Conservation (phyloP, 2,329 filamentous ascomycete genomes). For the Xylaria arbuscula region DNA sequence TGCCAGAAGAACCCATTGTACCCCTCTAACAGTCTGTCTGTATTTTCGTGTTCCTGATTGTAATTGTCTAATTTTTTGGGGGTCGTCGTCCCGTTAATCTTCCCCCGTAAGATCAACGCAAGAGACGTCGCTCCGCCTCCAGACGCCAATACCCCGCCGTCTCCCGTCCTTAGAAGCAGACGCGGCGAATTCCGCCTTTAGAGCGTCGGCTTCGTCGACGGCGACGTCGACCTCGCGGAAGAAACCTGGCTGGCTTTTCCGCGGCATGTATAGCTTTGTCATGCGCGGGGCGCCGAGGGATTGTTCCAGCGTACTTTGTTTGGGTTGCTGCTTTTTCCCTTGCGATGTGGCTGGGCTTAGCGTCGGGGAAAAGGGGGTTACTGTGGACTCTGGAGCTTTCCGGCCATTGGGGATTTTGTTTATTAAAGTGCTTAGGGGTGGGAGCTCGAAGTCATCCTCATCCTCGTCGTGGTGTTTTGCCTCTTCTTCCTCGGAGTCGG, state of each 20-base stretch:
- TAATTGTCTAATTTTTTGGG: neutral
- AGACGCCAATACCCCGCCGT: slow-evolving; percentile 35
- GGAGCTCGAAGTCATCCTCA: slow-evolving; percentile 42
- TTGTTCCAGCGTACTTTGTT: slow-evolving; percentile 38
- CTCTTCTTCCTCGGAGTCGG: slow-evolving; percentile 36
- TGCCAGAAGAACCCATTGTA: no score
- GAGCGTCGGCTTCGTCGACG: slow-evolving; percentile 45
- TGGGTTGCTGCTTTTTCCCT: slow-evolving; percentile 33
- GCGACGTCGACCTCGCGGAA: slow-evolving; percentile 52
- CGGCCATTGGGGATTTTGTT: slow-evolving; percentile 16
- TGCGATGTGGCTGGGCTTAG: neutral
- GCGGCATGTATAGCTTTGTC: slow-evolving; percentile 56
- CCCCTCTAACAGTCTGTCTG: neutral
- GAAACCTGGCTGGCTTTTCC: slow-evolving; percentile 54
- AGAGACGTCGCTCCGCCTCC: slow-evolving; percentile 48
- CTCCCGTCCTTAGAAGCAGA: neutral
- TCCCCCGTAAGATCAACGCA: slow-evolving; percentile 49
- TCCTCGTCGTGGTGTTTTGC: slow-evolving; percentile 24
- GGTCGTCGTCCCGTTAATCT: slow-evolving; percentile 32
- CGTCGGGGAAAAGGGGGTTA: neutral
- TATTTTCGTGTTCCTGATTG: neutral
- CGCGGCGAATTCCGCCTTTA: slow-evolving; percentile 23
- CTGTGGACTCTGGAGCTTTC: neutral
- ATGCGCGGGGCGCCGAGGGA: slow-evolving; percentile 34
- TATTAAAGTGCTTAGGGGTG: slow-evolving; percentile 42